Evolutionary conservation across 345 rosid species (phyloP).

Genomic region (Eucalyptus camaldulensis): DNA sequence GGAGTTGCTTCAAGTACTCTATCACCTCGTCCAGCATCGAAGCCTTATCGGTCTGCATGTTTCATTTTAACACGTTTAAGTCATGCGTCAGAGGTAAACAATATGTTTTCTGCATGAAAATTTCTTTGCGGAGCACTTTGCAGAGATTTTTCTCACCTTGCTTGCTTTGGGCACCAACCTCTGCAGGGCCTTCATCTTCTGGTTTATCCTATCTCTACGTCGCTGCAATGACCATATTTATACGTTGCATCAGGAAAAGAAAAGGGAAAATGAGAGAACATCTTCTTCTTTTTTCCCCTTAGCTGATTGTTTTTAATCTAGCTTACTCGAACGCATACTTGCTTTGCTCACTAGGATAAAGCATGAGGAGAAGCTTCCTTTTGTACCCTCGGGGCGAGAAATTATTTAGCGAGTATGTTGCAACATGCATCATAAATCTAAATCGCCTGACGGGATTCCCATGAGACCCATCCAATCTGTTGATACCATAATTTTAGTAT

Average conservation of each 20-base stretch:
- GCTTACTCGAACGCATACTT: not conserved
- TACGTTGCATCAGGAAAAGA: not conserved
- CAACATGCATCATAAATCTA: not conserved
- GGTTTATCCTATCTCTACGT: slow-evolving; percentile 67
- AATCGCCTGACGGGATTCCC: not conserved
- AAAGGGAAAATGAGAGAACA: not conserved
- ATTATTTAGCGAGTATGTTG: not conserved
- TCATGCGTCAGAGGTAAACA: not conserved
- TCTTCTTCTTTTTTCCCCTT: not conserved
- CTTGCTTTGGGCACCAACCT: slow-evolving; percentile 68
- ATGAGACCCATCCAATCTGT: not conserved
- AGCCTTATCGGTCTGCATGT: slow-evolving; percentile 76
- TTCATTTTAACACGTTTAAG: not conserved
- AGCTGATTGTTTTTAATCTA: not conserved
- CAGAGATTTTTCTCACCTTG: slow-evolving; percentile 34
- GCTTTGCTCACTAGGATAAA: not conserved
- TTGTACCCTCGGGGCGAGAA: not conserved
- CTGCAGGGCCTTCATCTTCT: slow-evolving; percentile 70
- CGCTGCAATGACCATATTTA: slow-evolving; percentile 27
- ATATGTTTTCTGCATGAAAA: not conserved
- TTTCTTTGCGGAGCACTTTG: not conserved
- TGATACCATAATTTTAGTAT: not conserved
- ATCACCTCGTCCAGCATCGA: slow-evolving; percentile 97
- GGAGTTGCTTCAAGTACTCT: slow-evolving; percentile 77
- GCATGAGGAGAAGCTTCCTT: not conserved